Percentiles rank a stretch among this genome's conserved stretches.
Evolutionary conservation across 2,329 filamentous ascomycete genomes (phyloP).

Genomic region (Cladosporium sphaerospermum): DNA sequence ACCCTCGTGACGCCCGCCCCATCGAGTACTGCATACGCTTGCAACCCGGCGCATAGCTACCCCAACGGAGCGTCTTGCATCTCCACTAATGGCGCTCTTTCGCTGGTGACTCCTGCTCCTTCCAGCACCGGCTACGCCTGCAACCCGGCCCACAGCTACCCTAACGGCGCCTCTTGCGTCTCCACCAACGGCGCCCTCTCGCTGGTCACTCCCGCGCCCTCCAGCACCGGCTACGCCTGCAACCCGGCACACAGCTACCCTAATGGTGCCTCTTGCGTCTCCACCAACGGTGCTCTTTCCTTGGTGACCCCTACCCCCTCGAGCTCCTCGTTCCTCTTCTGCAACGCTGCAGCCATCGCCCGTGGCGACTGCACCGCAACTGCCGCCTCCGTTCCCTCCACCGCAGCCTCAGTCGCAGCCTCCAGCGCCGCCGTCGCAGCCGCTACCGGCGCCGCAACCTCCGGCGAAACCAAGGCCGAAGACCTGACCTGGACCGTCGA

Average conservation of each 20-base stretch:
- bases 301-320: conserved; percentile 14
- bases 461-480: conserved; percentile 1
- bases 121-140: conserved; percentile 9
- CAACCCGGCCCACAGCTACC: conserved; percentile 17
- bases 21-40: conserved; percentile 14
- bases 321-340: background rate
- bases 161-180: conserved; percentile 15
- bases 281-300: conserved; percentile 13
- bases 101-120: conserved; percentile 13
- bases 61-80: conserved; percentile 17
- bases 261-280: conserved; percentile 15
- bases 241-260: conserved; percentile 21
- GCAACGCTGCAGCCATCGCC: conserved; percentile 4
- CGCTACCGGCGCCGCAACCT: background rate
- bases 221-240: conserved; percentile 16
- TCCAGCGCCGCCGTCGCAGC: background rate
- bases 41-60: conserved; percentile 20
- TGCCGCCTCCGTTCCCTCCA: background rate
- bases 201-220: conserved; percentile 12
- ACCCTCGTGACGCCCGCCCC: conserved; percentile 13
- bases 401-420: background rate
- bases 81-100: conserved; percentile 13
- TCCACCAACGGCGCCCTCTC: conserved; percentile 13
- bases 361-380: conserved; percentile 9
- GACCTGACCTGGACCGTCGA: conserved; percentile 13